Base-by-base conservation (phyloP, 352 stramenopile species). In the Thraustochytrium striatum region DNA sequence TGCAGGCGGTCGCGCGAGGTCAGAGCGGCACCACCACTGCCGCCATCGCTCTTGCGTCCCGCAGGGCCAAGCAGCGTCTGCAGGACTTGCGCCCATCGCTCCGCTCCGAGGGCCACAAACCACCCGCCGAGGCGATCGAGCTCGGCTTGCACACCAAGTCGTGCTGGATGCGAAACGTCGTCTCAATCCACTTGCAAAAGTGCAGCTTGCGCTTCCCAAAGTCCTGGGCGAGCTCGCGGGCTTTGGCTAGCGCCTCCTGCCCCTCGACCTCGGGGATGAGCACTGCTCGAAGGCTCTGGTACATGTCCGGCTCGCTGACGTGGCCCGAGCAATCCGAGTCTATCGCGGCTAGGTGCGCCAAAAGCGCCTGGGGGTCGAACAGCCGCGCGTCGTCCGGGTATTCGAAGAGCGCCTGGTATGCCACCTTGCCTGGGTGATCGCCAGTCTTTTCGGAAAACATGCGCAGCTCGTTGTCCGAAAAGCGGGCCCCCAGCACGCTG, bases 91-190 rank as follows among this genome's bases (percentile, higher is more conserved):
- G 33, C 28, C 50, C n/a, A 52, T 0, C 19, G 59, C 41, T 19
- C 21, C n/a, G 33, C 9, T 52, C 36, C 3, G 7, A 33, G 68
- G 50, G 7, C 33, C 25, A 36, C 9, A 9, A 79, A 73, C 50
- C 50, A 73, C 9, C 38, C 16, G 19, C 69, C 69, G 30, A 79
- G 69, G n/a, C 69, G 50, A 9, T 16, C 69, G 16, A 72, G 25
- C 32, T 79, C 69, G 8, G 32, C 16, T 25, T 30, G 7, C 5
- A 53, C 53, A 28, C 69, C 21, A 33, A 3, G n/a, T 79, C 69
- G 1, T 50, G 69, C 1, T 21, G 21, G 19, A 69, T 3, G n/a
- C 7, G 9, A 11, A 79, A 69, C 3, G 7, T 72, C 3, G 5
- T 53, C 69, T 41, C 69, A 21, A 79, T 44, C 69, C 69, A 79